These are phyloP conservation scores for Trichophyton rubrum DNA, from an alignment of 2,329 filamentous ascomycete species.

Conservation along the genomic window DNA sequence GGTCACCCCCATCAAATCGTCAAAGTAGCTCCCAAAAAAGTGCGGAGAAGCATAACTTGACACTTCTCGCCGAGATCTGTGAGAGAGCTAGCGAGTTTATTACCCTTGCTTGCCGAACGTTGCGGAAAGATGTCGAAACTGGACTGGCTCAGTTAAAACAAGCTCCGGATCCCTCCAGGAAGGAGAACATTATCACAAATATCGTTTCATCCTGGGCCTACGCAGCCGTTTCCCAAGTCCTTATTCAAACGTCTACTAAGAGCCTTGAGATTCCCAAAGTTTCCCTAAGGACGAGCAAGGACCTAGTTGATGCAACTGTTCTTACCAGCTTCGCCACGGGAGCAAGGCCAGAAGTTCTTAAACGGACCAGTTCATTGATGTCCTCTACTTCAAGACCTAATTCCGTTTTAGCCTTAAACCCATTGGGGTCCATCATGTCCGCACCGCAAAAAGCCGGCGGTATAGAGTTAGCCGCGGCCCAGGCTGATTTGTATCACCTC, in stretches of 20 bases:
- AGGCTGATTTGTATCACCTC: constrained; percentile 69
- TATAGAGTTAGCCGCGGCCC: constrained; percentile 67
- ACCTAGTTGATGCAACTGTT: constrained; percentile 16
- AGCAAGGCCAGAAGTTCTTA: constrained; percentile 22
- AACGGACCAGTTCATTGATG: constrained; percentile 23
- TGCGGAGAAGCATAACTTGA: constrained; percentile 42
- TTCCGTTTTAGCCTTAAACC: neutral
- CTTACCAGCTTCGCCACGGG: constrained; percentile 16
- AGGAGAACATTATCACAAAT: constrained; percentile 30
- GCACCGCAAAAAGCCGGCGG: constrained; percentile 43
- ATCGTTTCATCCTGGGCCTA: constrained; percentile 38
- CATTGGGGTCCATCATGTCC: neutral
- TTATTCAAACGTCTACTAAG: constrained; percentile 30
- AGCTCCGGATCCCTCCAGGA: constrained; percentile 19
- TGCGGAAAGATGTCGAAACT: constrained; percentile 64
- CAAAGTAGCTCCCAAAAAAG: constrained; percentile 22
- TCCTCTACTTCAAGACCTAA: constrained; percentile 11
- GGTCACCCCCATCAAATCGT: constrained; percentile 34
- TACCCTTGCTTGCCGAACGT: constrained; percentile 61
- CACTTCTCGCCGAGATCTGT: constrained; percentile 77
- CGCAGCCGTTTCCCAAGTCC: constrained; percentile 31
- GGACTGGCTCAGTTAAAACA: constrained; percentile 39
- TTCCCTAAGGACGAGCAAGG: constrained; percentile 22
- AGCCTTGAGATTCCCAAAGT: constrained; percentile 27
- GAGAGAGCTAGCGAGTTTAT: constrained; percentile 74